Percentiles rank a stretch among this genome's conserved stretches.
Conservation (phyloP, 1,284 basidiomycete genomes). For the Neonothopanus nambi region DNA sequence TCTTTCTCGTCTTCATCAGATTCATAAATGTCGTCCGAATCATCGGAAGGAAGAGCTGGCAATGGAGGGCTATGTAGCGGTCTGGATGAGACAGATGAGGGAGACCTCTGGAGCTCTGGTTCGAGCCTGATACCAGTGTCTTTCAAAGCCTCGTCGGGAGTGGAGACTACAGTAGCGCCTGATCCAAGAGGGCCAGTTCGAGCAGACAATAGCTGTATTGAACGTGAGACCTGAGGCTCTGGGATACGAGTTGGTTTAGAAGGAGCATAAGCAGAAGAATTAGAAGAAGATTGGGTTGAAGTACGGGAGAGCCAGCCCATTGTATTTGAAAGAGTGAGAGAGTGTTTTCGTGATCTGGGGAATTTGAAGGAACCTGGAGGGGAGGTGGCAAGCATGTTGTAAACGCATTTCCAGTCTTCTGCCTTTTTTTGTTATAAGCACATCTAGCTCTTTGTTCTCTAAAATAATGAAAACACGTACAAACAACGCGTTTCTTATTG, state of each 20-base stretch:
- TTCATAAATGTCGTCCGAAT: constrained; percentile 13
- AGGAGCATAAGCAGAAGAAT: constrained; percentile 25
- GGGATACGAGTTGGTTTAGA: constrained; percentile 53
- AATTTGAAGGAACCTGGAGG: constrained; percentile 18
- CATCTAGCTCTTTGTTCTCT: constrained; percentile 9
- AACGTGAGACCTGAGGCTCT: constrained; percentile 52
- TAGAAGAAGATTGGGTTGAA: constrained; percentile 32
- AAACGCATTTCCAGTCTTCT: constrained; percentile 2
- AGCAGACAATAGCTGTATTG: constrained; percentile 40
- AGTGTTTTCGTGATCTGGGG: constrained; percentile 24
- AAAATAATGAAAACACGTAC: constrained; percentile 12
- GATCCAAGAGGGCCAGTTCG: constrained; percentile 56
- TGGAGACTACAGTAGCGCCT: constrained; percentile 71
- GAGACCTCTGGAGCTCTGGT: constrained; percentile 3
- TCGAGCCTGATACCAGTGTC: constrained; percentile 39
- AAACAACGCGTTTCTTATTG: not conserved
- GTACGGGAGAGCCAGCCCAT: constrained; percentile 51
- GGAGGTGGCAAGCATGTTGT: constrained; percentile 23
- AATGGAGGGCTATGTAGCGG: constrained; percentile 50
- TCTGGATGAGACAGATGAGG: constrained; percentile 3
- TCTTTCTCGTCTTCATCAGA: constrained; percentile 22
- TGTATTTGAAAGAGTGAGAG: constrained; percentile 44
- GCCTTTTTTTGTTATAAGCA: constrained; percentile 18
- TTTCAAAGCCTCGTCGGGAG: constrained; percentile 70
- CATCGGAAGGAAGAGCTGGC: constrained; percentile 46